These are phyloP conservation scores for Cordyceps pruinosa DNA, from an alignment of 2,329 filamentous ascomycete species.

Conservation along the genomic window DNA sequence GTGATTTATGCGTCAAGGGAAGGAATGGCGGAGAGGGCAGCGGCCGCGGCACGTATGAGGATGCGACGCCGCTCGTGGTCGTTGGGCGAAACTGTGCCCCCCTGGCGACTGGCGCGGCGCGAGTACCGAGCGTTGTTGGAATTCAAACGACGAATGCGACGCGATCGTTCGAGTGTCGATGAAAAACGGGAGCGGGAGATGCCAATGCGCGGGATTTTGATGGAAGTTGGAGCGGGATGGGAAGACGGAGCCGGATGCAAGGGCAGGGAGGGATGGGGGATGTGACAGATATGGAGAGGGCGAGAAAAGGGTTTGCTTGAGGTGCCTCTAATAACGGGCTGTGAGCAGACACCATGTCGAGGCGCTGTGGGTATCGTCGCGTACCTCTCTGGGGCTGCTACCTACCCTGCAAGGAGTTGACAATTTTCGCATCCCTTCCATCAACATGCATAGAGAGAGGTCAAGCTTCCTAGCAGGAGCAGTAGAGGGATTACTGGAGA, in stretches of 20 bases:
- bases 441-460: no score
- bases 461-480: no score
- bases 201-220: not conserved
- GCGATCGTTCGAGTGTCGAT: not conserved
- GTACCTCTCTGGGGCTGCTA: not conserved
- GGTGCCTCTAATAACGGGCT: not conserved
- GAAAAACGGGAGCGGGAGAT: not conserved
- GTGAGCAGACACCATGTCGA: slow-evolving; percentile 8
- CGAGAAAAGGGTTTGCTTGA: slow-evolving; percentile 12
- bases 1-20: not conserved
- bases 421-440: not conserved
- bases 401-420: not conserved
- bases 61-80: not conserved
- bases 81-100: not conserved
- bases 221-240: slow-evolving; percentile 2
- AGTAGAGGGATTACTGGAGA: no score
- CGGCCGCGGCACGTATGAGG: not conserved
- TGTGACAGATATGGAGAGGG: slow-evolving; percentile 2
- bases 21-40: not conserved
- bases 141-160: slow-evolving; percentile 1
- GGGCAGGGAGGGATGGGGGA: not conserved
- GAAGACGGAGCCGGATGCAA: not conserved
- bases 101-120: not conserved
- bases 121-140: not conserved
- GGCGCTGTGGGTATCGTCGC: slow-evolving; percentile 10